Conservation (phyloP, 2,329 filamentous ascomycete genomes). For the Parasarocladium wereldwijsianum region DNA sequence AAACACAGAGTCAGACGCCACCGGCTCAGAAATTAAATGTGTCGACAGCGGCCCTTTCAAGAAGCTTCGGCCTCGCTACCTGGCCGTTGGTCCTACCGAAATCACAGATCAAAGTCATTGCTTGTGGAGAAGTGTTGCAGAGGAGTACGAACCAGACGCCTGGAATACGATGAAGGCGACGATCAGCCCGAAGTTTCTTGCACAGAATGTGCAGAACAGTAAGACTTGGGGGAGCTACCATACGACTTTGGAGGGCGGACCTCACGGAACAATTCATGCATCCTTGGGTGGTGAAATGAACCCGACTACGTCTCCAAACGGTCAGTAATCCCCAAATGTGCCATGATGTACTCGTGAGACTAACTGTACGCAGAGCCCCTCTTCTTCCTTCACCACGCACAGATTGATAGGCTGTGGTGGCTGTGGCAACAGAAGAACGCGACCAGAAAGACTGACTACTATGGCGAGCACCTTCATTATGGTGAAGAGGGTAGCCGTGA, state of each 20-base stretch:
- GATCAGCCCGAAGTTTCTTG: constrained; percentile 7
- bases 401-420: constrained; percentile 6
- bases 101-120: constrained; percentile 10
- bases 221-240: constrained; percentile 7
- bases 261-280: constrained; percentile 14
- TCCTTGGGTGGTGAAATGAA: constrained; percentile 14
- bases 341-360: too few species aligned
- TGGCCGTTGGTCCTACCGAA: constrained; percentile 4
- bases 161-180: constrained; percentile 4
- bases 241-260: constrained; percentile 11
- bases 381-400: constrained; percentile 9
- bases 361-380: constrained; percentile 3
- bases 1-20: constrained; percentile 5
- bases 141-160: constrained; percentile 3
- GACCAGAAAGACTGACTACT: neutral
- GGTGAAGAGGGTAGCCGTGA: constrained; percentile 1
- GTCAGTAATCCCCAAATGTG: neutral
- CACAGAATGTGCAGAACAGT: constrained; percentile 4
- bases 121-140: constrained; percentile 11
- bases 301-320: constrained; percentile 9
- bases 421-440: constrained; percentile 6
- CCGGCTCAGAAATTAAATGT: constrained; percentile 4
- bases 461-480: neutral
- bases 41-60: constrained; percentile 12
- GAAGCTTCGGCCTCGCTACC: constrained; percentile 9